A percentile compares a stretch with the other conserved stretches of the same genome.
Conservation (phyloP, 2,329 filamentous ascomycete genomes). For the Clarireedia monteithiana region DNA sequence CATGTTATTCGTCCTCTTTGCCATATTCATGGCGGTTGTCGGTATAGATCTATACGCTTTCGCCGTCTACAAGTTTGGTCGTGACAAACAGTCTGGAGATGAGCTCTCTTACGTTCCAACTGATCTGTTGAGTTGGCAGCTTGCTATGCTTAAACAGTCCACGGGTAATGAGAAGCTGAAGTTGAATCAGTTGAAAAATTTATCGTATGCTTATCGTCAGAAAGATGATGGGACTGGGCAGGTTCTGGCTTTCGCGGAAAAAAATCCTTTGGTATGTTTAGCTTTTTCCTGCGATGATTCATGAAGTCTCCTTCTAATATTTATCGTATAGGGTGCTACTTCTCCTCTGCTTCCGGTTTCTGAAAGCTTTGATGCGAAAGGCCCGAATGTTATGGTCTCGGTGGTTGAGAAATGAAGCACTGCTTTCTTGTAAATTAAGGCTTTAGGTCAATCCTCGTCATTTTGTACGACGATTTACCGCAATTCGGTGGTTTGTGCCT, state of each 20-base stretch:
- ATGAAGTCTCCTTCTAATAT: neutral
- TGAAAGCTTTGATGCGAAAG: neutral
- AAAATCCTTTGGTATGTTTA: neutral
- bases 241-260: no score
- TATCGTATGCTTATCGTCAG: no score
- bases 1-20: neutral
- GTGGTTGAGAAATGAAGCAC: neutral
- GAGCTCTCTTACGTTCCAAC: neutral
- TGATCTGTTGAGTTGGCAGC: neutral
- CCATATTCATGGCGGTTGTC: neutral
- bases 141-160: neutral
- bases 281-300: neutral
- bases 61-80: neutral
- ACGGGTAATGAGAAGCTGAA: neutral
- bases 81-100: neutral
- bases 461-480: no score
- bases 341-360: neutral
- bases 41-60: neutral
- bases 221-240: no score
- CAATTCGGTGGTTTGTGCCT: no score
- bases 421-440: no score
- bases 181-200: neutral
- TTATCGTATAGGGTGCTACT: neutral
- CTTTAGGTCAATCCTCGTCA: no score
- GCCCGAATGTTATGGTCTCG: neutral